These are phyloP conservation scores for Populus hybrid DNA, from an alignment of 441 rosid species.

Conservation along the genomic window DNA sequence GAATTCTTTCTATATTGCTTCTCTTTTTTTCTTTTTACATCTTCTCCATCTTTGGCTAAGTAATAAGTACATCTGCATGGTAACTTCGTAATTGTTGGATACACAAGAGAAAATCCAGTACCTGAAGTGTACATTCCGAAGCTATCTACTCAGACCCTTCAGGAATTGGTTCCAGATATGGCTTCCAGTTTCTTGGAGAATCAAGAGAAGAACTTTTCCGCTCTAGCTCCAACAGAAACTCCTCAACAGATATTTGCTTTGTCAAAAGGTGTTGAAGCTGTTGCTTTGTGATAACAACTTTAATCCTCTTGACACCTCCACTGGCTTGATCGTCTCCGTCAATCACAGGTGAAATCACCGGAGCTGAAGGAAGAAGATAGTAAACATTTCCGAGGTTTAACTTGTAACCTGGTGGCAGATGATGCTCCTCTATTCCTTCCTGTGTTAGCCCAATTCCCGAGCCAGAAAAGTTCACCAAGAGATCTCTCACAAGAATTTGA, in stretches of 20 bases:
- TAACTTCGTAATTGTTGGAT: neutral
- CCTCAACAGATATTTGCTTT: slow-evolving; percentile 21
- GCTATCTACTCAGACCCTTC: neutral
- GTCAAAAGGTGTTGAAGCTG: slow-evolving; percentile 30
- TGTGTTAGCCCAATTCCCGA: slow-evolving; percentile 17
- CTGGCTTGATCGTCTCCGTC: neutral
- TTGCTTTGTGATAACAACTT: slow-evolving; percentile 37
- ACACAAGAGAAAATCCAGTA: neutral
- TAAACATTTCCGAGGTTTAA: neutral
- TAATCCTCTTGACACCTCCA: slow-evolving; percentile 26
- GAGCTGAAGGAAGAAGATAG: slow-evolving; percentile 21
- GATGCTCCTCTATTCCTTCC: neutral
- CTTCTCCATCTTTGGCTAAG: too few relatives aligned
- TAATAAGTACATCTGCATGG: too few relatives aligned
- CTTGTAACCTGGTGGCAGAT: neutral
- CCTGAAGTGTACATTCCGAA: neutral
- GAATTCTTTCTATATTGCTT: neutral
- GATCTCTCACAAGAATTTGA: slow-evolving; percentile 29
- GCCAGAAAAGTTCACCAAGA: slow-evolving; percentile 15
- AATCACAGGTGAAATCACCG: neutral
- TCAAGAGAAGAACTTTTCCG: slow-evolving; percentile 1
- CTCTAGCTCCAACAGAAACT: neutral
- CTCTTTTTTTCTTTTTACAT: neutral
- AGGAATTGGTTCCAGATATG: neutral
- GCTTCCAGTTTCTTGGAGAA: slow-evolving; percentile 1